phyloP scores from a whole-genome alignment of 164 flowering plant genomes.

The Saururus chinensis region DNA sequence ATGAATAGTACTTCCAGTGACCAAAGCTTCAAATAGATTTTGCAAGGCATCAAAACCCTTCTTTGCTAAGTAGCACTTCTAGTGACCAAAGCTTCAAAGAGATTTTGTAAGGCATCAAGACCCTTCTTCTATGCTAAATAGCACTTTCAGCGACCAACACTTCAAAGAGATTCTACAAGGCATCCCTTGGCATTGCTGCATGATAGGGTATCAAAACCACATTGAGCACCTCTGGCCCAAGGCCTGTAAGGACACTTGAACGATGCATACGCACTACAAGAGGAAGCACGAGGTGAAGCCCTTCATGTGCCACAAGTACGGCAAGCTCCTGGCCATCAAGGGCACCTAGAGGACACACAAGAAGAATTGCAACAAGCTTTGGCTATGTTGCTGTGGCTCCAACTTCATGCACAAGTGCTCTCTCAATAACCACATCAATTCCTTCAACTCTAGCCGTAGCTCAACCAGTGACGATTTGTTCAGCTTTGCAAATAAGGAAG shows the following conservation, averaged over 20 bases:
- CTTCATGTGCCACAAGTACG: too few relatives aligned
- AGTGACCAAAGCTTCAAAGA: too few relatives aligned
- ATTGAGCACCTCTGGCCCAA: slow-evolving; percentile 43
- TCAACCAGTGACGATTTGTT: slow-evolving; percentile 5
- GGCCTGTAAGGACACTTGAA: slow-evolving; percentile 53
- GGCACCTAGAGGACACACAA: slow-evolving; percentile 76
- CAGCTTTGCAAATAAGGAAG: too few relatives aligned
- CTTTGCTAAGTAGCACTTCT: too few relatives aligned
- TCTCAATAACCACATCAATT: slow-evolving; percentile 50
- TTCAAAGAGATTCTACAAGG: too few relatives aligned
- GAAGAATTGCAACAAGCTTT: slow-evolving; percentile 65
- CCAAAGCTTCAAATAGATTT: too few relatives aligned
- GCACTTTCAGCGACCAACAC: too few relatives aligned
- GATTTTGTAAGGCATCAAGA: too few relatives aligned
- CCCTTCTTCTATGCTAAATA: too few relatives aligned
- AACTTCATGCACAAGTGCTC: slow-evolving; percentile 75
- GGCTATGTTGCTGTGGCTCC: slow-evolving; percentile 60
- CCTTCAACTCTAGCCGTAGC: slow-evolving; percentile 44
- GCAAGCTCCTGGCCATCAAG: slow-evolving; percentile 53
- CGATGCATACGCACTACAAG: slow-evolving; percentile 64
- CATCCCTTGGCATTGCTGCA: slow-evolving; percentile 60
- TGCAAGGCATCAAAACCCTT: too few relatives aligned
- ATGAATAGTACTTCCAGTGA: too few relatives aligned
- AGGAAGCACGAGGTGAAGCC: slow-evolving; percentile 56
- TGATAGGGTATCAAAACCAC: slow-evolving; percentile 50